These are phyloP conservation scores for Coffea canephora DNA, from an alignment of 257 asterid genomes.

Conservation along the genomic window DNA sequence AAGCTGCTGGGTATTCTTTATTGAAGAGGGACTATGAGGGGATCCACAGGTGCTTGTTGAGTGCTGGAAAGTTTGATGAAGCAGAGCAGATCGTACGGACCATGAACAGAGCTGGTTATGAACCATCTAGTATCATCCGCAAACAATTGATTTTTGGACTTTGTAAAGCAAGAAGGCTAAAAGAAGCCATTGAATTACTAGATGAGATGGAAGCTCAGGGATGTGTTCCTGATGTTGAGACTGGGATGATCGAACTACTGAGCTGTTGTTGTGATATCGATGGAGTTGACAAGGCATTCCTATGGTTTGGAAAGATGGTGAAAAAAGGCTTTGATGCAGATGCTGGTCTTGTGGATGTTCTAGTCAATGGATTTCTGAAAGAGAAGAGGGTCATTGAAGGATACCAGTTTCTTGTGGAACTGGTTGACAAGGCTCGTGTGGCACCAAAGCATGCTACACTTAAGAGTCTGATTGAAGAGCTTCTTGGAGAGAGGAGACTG, in stretches of 20 bases:
- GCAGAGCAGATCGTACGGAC: slow-evolving; percentile 67
- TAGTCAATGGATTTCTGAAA: slow-evolving; percentile 59
- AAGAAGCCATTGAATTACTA: slow-evolving; percentile 64
- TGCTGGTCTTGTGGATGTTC: slow-evolving; percentile 72
- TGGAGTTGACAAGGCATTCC: slow-evolving; percentile 63
- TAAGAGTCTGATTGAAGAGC: slow-evolving; percentile 67
- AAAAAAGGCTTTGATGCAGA: slow-evolving; percentile 66
- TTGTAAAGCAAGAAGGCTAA: slow-evolving; percentile 60
- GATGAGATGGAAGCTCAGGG: slow-evolving; percentile 62
- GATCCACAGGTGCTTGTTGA: slow-evolving; percentile 71
- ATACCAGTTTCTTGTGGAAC: slow-evolving; percentile 48
- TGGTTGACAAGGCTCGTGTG: slow-evolving; percentile 46
- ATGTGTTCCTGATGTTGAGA: slow-evolving; percentile 70
- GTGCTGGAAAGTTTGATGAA: slow-evolving; percentile 75
- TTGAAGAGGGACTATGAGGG: slow-evolving; percentile 73
- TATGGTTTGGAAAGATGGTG: slow-evolving; percentile 68
- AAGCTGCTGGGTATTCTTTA: slow-evolving; percentile 56
- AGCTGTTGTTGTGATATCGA: slow-evolving; percentile 62
- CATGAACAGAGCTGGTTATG: slow-evolving; percentile 65
- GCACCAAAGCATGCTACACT: slow-evolving; percentile 88
- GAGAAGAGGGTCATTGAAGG: slow-evolving; percentile 58
- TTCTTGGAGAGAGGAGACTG: slow-evolving; percentile 60
- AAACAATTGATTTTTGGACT: slow-evolving; percentile 82
- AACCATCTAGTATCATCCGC: slow-evolving; percentile 81
- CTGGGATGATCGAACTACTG: slow-evolving; percentile 88